Base-by-base conservation (phyloP, 2,329 filamentous ascomycete species). In the Aspergillus floridensis region DNA sequence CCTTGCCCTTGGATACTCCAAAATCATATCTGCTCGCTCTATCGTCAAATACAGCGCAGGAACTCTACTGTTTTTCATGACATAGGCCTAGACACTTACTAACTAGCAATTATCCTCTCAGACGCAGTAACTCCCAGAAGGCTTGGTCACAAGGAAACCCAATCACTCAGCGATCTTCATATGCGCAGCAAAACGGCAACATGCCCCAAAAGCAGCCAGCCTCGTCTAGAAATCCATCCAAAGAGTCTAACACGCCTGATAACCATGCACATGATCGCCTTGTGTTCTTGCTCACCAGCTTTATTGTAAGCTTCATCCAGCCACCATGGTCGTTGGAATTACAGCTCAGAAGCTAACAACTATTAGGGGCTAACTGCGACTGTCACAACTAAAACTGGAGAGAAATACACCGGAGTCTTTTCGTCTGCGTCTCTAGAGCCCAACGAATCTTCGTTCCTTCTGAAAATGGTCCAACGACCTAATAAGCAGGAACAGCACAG, bases 391-490 rank as follows among this genome's bases (percentile, higher is more conserved):
- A 85, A 84, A 67, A 83, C 78, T 66, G 86, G 86, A 66, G 86
- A 88, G 51, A 82, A 81, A 57, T 88, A 82, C 69, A 81, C 79
- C 8, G 86, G 86, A 58, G 81, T 88, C 38, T 84, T 88, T 66
- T 86, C 84, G 46, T 83, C 82, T 49, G 81, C 81, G 12, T 79
- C 78, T 8, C 72, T 84, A 26, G 82, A 85, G 56, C 70, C 80
- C 4, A 77, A 72, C 62, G 82, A 85, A 63, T 77, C 81, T 51
- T 80, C 81, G 19, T 83, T 88, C 66, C 75, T 82, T 29, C 78
- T 88, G 66, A 89, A 88, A 74, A 90, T 90, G 87, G 84, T 85
- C 32, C 85, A 84, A 70, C 82, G 80, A 63, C 71, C 79, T 58
- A 72, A 75, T 49, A 73, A 73, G 55, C 63, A 70, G 21, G 72